Percentiles rank a stretch among this genome's conserved stretches.
phyloP scores from a whole-genome alignment of 2,329 filamentous ascomycete species.

The Chrysoporthe austroafricana region DNA sequence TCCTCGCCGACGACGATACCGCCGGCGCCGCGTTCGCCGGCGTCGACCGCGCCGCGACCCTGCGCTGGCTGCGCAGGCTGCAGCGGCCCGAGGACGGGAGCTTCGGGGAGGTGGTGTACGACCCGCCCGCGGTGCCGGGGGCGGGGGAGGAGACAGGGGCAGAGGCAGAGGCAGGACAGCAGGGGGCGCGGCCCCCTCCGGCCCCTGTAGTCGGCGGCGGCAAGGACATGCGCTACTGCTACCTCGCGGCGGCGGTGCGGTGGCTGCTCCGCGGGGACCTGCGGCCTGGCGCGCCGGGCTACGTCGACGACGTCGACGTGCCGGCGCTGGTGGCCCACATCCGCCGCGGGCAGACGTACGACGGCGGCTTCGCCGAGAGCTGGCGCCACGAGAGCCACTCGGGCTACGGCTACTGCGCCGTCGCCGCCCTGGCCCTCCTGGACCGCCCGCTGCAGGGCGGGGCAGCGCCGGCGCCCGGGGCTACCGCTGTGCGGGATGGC shows the following conservation, averaged over 20 bases:
- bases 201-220: slow-evolving; percentile 71
- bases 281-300: slow-evolving; percentile 53
- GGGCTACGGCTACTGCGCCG: slow-evolving; percentile 88
- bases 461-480: neutral
- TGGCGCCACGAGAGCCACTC: slow-evolving; percentile 84
- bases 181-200: no score
- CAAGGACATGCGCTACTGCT: slow-evolving; percentile 85
- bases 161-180: no score
- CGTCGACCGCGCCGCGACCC: slow-evolving; percentile 68
- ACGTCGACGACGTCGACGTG: slow-evolving; percentile 74
- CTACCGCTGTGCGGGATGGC: slow-evolving; percentile 41
- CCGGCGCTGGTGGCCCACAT: slow-evolving; percentile 73
- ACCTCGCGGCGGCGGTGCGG: slow-evolving; percentile 78
- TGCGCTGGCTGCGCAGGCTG: slow-evolving; percentile 74
- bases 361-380: slow-evolving; percentile 81
- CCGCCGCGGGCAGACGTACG: slow-evolving; percentile 67
- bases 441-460: slow-evolving; percentile 56
- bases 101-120: slow-evolving; percentile 80
- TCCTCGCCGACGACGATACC: slow-evolving; percentile 45
- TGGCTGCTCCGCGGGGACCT: slow-evolving; percentile 76
- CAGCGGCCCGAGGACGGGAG: slow-evolving; percentile 80
- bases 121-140: slow-evolving; percentile 39
- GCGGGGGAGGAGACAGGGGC: slow-evolving; percentile 38
- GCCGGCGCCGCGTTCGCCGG: slow-evolving; percentile 56
- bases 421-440: slow-evolving; percentile 78